Base-by-base conservation (phyloP, 2,329 filamentous ascomycete species). In the Trichoderma pleuroti region DNA sequence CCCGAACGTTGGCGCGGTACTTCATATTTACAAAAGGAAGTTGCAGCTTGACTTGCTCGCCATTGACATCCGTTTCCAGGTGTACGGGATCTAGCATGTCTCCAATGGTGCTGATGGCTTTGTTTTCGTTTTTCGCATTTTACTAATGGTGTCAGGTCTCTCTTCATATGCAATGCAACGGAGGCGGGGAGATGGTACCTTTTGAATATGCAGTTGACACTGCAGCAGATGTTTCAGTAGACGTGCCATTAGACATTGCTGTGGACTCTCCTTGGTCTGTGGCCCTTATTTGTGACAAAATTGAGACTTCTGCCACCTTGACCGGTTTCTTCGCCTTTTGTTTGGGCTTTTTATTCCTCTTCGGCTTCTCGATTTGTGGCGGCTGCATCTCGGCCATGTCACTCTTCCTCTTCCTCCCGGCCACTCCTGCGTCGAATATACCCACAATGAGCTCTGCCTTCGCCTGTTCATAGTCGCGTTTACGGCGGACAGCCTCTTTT, bases 11-110 rank as follows among this genome's bases (percentile, higher is more conserved):
- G 26, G 88, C 84, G 60, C 89, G 88, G 77, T 94, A 94, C 54
- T 89, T 92, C 70, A 86, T 82, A 76, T 94, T 93, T 70, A 90
- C 85, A 76, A 97, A 97, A 0, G 94, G 93, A 0, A 94, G 75
- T n/a, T 74, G 73, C 1, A 87, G 49, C 5, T 74, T 77, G 2
- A 81, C 75, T 18, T 76, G 68, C 59, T 81, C 69, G 18, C 76
- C 81, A 9, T 84, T 80, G 1, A 86, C 80, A 34, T 80, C 80
- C 21, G 84, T 84, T 59, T 83, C 77, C 73, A 87, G 78, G 8
- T 75, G 74, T 1, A 78, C 70, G 1, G 80, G 79, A 39, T 82
- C 75, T 0, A 85, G 75, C 10, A 88, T 80, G 0, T 82, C 78
- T 0, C 79, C 75, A 11, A 87, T 72, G 1, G 76, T 71, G 24